A percentile compares a stretch with the other conserved stretches of the same genome.
phyloP scores from a whole-genome alignment of 2,329 filamentous ascomycete genomes.

The Cladosporium colombiae region DNA sequence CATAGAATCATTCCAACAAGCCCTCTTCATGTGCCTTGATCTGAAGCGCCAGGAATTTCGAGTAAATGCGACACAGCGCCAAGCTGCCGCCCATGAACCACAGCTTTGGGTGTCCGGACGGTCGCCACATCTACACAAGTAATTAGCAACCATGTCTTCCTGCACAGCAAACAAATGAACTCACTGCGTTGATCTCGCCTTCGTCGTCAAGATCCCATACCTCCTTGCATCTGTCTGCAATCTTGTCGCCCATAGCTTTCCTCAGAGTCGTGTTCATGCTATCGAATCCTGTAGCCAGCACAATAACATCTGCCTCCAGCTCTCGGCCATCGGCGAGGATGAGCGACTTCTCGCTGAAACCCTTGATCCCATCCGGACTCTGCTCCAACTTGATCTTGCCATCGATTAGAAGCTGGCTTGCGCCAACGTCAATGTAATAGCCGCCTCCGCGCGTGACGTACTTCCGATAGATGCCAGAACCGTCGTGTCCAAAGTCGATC shows the following conservation, averaged over 20 bases:
- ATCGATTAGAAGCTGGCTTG: conserved; percentile 61
- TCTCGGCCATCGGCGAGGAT: conserved; percentile 54
- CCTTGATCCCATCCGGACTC: conserved; percentile 50
- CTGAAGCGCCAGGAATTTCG: conserved; percentile 42
- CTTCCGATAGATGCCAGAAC: conserved; percentile 60
- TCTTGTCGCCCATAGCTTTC: conserved; percentile 61
- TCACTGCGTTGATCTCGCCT: conserved; percentile 34
- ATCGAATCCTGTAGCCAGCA: conserved; percentile 59
- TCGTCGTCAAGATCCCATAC: conserved; percentile 45
- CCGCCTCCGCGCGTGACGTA: conserved; percentile 62
- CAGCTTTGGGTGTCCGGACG: conserved; percentile 41
- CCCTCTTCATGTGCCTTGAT: conserved; percentile 45
- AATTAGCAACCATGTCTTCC: not conserved
- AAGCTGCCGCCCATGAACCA: conserved; percentile 46
- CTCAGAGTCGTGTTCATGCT: conserved; percentile 67
- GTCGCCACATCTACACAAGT: conserved; percentile 40
- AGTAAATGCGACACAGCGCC: conserved; percentile 40
- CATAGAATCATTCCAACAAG: conserved; percentile 20
- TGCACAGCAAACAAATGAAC: conserved; percentile 22
- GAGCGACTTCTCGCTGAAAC: conserved; percentile 50
- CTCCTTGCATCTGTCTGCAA: conserved; percentile 60
- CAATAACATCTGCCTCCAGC: conserved; percentile 63
- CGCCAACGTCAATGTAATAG: conserved; percentile 71
- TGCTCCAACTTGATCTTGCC: conserved; percentile 63
- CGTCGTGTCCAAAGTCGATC: conserved; percentile 59